Evolutionary conservation across 306 rosid species (phyloP).

Genomic region (Cucurbita ficifolia): DNA sequence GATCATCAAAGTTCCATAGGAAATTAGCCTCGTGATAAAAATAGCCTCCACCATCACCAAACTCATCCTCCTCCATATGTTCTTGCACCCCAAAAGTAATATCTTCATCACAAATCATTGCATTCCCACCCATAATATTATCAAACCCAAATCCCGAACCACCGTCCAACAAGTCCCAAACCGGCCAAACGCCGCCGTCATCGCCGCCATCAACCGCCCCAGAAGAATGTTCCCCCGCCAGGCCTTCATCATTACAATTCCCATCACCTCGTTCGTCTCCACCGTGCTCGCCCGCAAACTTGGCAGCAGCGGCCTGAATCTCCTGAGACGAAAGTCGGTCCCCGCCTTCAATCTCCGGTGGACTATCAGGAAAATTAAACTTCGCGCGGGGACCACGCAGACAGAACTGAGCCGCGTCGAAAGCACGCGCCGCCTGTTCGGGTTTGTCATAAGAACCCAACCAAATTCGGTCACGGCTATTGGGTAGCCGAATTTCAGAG

Average conservation of each 20-base stretch:
- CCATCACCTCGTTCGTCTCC: not conserved
- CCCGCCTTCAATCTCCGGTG: constrained; percentile 9
- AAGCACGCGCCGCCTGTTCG: constrained; percentile 59
- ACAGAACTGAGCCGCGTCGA: constrained; percentile 56
- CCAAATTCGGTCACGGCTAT: constrained; percentile 65
- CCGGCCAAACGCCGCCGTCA: constrained; percentile 24
- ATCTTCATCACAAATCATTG: not conserved
- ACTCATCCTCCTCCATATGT: constrained; percentile 5
- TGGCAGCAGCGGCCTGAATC: constrained; percentile 38
- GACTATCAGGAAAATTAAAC: constrained; percentile 45
- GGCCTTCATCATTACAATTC: not conserved
- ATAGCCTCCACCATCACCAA: constrained; percentile 1
- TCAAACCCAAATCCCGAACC: constrained; percentile 6
- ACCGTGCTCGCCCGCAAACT: constrained; percentile 23
- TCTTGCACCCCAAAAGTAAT: not conserved
- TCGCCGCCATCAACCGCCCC: not conserved
- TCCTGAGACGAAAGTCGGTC: constrained; percentile 23
- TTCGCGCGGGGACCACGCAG: constrained; percentile 41
- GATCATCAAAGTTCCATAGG: constrained; percentile 42
- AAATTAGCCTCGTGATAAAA: constrained; percentile 27
- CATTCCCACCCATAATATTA: constrained; percentile 16
- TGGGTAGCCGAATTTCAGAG: constrained; percentile 58
- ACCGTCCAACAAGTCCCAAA: constrained; percentile 18
- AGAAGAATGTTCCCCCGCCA: too few relatives aligned
- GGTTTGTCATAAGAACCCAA: constrained; percentile 50